Evolutionary conservation across 768 basidiomycete species (phyloP).

Genomic region (Suillus variegatus): DNA sequence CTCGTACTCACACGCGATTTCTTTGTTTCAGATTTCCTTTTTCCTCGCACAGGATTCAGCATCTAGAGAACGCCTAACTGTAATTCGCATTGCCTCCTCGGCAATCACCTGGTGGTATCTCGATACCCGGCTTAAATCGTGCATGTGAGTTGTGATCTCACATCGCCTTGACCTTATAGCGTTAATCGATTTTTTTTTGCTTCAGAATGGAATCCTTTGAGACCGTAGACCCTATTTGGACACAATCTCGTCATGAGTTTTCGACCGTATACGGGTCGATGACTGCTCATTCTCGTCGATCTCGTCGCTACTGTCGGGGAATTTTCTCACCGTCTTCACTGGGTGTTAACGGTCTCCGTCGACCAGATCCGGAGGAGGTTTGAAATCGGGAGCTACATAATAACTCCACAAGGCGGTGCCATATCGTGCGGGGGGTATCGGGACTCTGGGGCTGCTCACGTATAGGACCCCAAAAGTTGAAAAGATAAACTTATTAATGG

Average conservation of each 20-base stretch:
- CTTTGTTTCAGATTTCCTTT: not conserved
- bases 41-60: not conserved
- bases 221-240: no score
- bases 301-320: conserved; percentile 53
- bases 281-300: conserved; percentile 52
- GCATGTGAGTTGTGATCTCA: conserved; percentile 15
- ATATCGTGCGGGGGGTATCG: not conserved
- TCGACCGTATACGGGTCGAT: conserved; percentile 20
- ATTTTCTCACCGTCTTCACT: not conserved
- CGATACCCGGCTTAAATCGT: conserved; percentile 12
- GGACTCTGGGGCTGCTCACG: not conserved
- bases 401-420: not conserved
- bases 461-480: not conserved
- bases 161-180: conserved; percentile 17
- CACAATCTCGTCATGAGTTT: no score
- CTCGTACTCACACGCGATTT: conserved; percentile 21
- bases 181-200: conserved; percentile 23
- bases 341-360: conserved; percentile 11
- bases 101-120: not conserved
- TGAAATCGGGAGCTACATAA: not conserved
- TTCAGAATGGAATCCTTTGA: no score
- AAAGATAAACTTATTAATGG: not conserved
- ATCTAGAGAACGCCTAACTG: not conserved
- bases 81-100: not conserved
- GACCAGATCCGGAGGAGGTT: conserved; percentile 42